Percentiles rank a stretch among this genome's conserved stretches.
phyloP scores from a whole-genome alignment of 257 asterid species.

The Solanum bulbocastanum region DNA sequence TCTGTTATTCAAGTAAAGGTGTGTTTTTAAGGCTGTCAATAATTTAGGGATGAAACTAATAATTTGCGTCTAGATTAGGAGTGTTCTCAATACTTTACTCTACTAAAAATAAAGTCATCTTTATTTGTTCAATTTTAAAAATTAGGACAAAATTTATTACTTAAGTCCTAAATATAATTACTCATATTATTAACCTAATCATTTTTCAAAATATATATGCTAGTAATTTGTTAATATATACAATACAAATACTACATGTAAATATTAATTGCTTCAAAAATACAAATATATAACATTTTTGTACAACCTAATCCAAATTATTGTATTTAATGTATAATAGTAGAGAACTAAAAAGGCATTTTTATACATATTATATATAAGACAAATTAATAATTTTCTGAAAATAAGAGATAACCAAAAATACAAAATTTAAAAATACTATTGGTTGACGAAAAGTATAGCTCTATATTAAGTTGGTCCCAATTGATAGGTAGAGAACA shows the following conservation, averaged over 20 bases:
- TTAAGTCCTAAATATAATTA: too few species aligned
- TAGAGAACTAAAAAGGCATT: not conserved
- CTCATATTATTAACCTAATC: too few species aligned
- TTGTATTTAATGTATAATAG: not conserved
- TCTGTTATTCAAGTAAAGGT: too few species aligned
- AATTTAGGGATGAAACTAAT: rapidly evolving
- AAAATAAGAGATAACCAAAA: not conserved
- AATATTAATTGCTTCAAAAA: not conserved
- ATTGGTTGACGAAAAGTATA: not conserved
- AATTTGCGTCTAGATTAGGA: too few species aligned
- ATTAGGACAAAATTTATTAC: too few species aligned
- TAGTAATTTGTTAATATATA: not conserved
- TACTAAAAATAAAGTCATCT: too few species aligned
- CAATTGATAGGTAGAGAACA: conserved; percentile 23
- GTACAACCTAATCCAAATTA: not conserved
- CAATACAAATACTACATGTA: not conserved
- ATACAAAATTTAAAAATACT: not conserved
- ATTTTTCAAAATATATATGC: not conserved
- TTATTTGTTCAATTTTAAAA: too few species aligned
- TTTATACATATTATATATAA: not conserved
- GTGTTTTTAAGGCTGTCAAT: too few species aligned
- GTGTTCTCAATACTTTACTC: too few species aligned
- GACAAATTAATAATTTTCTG: not conserved
- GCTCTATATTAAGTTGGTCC: conserved; percentile 20
- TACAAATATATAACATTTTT: not conserved